Evolutionary conservation across 2,329 filamentous ascomycete genomes (phyloP), one percentile per base, ranked within the genome.

Genomic region (Cyphellophora europaea): DNA sequence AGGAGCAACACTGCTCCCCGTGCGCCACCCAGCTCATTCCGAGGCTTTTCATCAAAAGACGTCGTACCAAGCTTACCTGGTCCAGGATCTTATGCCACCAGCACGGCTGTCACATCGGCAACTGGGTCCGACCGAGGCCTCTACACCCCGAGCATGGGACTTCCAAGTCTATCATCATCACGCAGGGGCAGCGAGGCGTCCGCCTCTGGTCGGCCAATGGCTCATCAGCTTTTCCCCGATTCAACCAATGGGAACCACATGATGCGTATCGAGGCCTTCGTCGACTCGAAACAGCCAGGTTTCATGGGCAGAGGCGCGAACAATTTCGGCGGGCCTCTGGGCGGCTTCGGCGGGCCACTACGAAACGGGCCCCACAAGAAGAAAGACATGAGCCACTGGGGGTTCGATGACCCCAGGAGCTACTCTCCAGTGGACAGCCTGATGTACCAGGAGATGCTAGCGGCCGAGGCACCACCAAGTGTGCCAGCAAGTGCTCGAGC

Each of bases 181-280:
- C 21, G 52, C 45, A 11, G 56, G 39, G 57, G 54, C 27, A 61
- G 61, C 30, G 54, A 67, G 33, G 72, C 71, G 43, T 79, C 75
- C 55, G 77, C 70, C 2, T 36, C 42, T 8, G 45, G 40, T 66
- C 70, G 3, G 71, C 67, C 25, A 65, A 3, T 27, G 21, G 11
- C 16, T 19, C 28, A 11, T 13, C 17, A 5, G 52, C 53, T 34
- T 58, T 58, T 38, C 72, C 91, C 62, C 91, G 91, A 52, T 87
- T 93, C 49, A 82, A 82, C 1, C 80, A 21, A 12, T 15, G 38
- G 19, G 36, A 56, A 56, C 27, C 35, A 43, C 36, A 96, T 88
- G 2, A 77, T 96, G 30, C 77, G 91, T 17, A 96, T 98, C 89
- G 89, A 96, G 58, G 91, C 91, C 0, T 98, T 96, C 56, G 93